Conservation (phyloP, 441 rosid species). For the Jatropha multifida region DNA sequence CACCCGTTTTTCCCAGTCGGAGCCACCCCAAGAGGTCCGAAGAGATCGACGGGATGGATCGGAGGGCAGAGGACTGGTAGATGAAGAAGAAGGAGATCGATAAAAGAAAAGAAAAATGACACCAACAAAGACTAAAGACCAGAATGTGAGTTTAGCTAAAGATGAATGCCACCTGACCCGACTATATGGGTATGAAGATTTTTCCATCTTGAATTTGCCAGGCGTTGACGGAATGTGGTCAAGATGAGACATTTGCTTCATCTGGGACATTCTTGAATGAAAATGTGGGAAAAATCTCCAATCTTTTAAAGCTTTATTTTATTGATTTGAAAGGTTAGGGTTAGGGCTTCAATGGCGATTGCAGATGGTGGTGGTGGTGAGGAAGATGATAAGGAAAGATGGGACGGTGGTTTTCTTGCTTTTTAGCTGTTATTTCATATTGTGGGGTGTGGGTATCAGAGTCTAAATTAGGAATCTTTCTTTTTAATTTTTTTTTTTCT, state of each 20-base stretch:
- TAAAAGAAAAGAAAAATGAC: conserved; percentile 74
- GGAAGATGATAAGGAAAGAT: conserved; percentile 13
- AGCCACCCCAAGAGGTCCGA: conserved; percentile 75
- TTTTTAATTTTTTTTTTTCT: conserved; percentile 26
- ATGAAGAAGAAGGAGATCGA: conserved; percentile 58
- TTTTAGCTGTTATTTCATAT: conserved; percentile 23
- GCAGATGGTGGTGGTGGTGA: conserved; percentile 3
- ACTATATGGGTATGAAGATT: conserved; percentile 55
- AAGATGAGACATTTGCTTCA: conserved; percentile 75
- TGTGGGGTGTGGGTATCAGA: neutral
- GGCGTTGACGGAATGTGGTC: conserved; percentile 85
- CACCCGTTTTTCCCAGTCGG: conserved; percentile 76
- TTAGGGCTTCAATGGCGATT: conserved; percentile 1
- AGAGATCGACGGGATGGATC: conserved; percentile 87
- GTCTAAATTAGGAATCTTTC: conserved; percentile 23
- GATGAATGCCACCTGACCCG: conserved; percentile 68
- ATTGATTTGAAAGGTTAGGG: conserved; percentile 9
- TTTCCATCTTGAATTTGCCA: conserved; percentile 98
- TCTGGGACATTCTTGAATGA: conserved; percentile 25
- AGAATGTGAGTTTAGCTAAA: conserved; percentile 65
- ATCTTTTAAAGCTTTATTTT: neutral
- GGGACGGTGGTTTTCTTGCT: neutral
- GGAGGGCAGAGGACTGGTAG: conserved; percentile 18
- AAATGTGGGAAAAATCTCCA: neutral
- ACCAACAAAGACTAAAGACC: conserved; percentile 74